phyloP scores from a whole-genome alignment of 352 stramenopile species.

The Pythium sukuiense region DNA sequence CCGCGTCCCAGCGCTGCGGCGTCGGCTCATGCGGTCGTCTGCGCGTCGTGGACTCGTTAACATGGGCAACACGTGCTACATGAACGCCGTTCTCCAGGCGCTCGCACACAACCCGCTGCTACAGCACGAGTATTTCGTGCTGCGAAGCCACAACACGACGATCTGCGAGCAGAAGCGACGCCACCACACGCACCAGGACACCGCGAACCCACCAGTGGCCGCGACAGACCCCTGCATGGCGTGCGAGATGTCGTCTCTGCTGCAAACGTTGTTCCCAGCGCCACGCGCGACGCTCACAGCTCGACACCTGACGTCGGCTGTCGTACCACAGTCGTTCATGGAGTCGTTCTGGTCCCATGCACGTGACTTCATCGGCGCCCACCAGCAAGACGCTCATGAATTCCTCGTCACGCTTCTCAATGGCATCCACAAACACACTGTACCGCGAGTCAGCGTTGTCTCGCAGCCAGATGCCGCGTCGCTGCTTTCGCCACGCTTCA shows the following conservation, averaged over 20 bases:
- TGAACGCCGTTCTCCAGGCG: slow-evolving; percentile 79
- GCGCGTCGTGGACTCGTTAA: slow-evolving; percentile 66
- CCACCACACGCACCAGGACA: slow-evolving; percentile 17
- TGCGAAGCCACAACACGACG: slow-evolving; percentile 53
- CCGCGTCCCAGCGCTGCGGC: slow-evolving; percentile 16
- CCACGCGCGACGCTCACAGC: slow-evolving; percentile 25
- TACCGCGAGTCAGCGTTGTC: slow-evolving; percentile 28
- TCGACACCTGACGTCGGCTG: slow-evolving; percentile 36
- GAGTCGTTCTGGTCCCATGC: slow-evolving; percentile 62
- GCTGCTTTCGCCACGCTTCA: slow-evolving; percentile 54
- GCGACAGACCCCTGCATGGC: slow-evolving; percentile 40
- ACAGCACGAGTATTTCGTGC: slow-evolving; percentile 71
- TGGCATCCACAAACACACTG: slow-evolving; percentile 61
- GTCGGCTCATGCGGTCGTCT: slow-evolving; percentile 27
- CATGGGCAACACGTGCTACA: slow-evolving; percentile 86
- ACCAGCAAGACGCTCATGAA: slow-evolving; percentile 81
- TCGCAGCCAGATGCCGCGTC: neutral
- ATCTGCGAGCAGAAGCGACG: slow-evolving; percentile 64
- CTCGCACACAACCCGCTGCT: slow-evolving; percentile 71
- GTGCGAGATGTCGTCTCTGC: slow-evolving; percentile 45
- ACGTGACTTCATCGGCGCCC: slow-evolving; percentile 49
- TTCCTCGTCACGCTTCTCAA: slow-evolving; percentile 66
- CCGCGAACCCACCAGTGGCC: neutral
- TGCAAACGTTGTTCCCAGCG: slow-evolving; percentile 32
- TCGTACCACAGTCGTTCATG: slow-evolving; percentile 60